phyloP scores from a whole-genome alignment of 2,329 filamentous ascomycete genomes.

The Colletotrichum echinochloae region DNA sequence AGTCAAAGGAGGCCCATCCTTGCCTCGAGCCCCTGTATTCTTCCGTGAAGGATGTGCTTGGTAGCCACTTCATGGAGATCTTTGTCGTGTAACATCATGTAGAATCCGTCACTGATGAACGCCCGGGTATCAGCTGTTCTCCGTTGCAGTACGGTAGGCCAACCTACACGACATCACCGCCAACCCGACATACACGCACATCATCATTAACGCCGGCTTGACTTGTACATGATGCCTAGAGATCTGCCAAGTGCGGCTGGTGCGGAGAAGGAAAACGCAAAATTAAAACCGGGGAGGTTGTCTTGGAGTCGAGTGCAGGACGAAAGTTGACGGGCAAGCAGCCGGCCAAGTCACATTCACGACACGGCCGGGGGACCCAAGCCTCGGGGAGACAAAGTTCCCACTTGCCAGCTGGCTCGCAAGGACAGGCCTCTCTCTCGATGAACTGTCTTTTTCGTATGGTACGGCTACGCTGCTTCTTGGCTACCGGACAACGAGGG shows the following conservation, averaged over 20 bases:
- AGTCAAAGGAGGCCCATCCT: neutral
- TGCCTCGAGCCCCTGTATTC: neutral
- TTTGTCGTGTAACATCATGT: slow-evolving; percentile 20
- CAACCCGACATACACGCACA: slow-evolving; percentile 3
- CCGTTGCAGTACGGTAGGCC: neutral
- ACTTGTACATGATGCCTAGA: slow-evolving; percentile 1
- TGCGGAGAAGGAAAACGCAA: neutral
- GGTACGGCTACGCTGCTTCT: neutral
- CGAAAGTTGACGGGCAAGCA: slow-evolving; percentile 8
- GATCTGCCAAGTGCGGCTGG: slow-evolving; percentile 5
- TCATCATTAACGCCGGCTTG: slow-evolving; percentile 8
- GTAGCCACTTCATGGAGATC: neutral
- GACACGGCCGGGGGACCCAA: slow-evolving; percentile 13
- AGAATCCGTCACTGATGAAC: slow-evolving; percentile 24
- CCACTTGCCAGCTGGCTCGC: slow-evolving; percentile 28
- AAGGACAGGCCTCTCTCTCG: slow-evolving; percentile 13
- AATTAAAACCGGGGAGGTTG: neutral
- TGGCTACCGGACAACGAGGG: neutral
- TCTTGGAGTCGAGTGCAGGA: neutral
- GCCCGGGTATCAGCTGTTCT: neutral
- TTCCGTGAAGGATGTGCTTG: neutral
- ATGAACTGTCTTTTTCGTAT: slow-evolving; percentile 9
- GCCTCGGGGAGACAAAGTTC: neutral
- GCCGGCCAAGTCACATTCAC: slow-evolving; percentile 22
- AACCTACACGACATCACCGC: slow-evolving; percentile 19